A percentile compares a stretch with the other conserved stretches of the same genome.
Conservation (phyloP, 2,329 filamentous ascomycete species). For the Setomelanomma holmii region DNA sequence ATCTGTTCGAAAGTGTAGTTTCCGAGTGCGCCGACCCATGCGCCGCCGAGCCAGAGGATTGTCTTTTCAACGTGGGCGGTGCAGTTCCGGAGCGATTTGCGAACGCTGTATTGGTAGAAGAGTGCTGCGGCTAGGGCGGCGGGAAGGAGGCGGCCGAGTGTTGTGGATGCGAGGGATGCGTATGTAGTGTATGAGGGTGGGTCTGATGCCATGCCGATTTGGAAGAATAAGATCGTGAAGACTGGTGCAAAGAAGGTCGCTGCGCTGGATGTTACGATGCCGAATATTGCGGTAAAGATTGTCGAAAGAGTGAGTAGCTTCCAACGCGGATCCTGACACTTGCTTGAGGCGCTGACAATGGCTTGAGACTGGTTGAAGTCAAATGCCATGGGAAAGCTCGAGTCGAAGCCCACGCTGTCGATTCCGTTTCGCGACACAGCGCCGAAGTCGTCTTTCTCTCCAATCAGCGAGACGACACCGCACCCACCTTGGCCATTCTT, state of each 20-base stretch:
- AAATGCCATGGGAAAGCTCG: conserved; percentile 45
- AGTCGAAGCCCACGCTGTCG: conserved; percentile 40
- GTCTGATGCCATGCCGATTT: conserved; percentile 47
- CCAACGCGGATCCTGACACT: conserved; percentile 46
- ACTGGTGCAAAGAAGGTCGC: conserved; percentile 22
- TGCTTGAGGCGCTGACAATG: conserved; percentile 18
- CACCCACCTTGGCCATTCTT: conserved; percentile 41
- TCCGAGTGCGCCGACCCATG: conserved; percentile 44
- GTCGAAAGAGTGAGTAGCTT: conserved; percentile 41
- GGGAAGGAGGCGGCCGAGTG: conserved; percentile 43
- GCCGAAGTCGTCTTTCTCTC: conserved; percentile 31
- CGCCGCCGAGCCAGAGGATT: conserved; percentile 44
- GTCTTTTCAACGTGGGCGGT: conserved; percentile 48
- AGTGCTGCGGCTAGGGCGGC: conserved; percentile 39
- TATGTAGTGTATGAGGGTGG: conserved; percentile 40
- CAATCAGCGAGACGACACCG: conserved; percentile 37
- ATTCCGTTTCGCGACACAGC: conserved; percentile 39
- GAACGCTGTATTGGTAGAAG: conserved; percentile 38
- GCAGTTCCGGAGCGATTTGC: conserved; percentile 34
- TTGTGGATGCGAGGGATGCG: conserved; percentile 39
- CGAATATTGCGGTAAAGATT: conserved; percentile 39
- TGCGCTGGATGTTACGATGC: conserved; percentile 39
- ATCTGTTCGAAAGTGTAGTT: conserved; percentile 46
- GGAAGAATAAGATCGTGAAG: conserved; percentile 35
- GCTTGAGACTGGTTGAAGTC: conserved; percentile 28